phyloP scores from a whole-genome alignment of 176 grass and related monocot species.

The Cenchrus americanus region DNA sequence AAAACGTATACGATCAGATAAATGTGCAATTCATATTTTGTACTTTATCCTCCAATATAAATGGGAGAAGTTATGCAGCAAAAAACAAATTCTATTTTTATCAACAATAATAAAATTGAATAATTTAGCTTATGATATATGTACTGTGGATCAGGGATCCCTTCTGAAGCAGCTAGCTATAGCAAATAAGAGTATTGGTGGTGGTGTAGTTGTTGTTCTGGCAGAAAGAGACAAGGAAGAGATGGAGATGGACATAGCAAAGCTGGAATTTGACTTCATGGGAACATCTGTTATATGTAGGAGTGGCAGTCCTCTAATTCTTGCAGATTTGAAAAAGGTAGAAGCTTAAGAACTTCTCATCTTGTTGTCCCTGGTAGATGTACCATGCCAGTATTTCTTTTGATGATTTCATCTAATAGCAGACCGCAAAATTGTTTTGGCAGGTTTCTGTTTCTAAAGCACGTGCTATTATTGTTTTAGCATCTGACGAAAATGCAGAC shows the following conservation, averaged over 20 bases:
- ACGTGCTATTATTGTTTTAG: slow-evolving; percentile 95
- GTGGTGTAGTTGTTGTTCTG: slow-evolving; percentile 94
- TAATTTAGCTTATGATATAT: slow-evolving; percentile 1
- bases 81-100: slow-evolving; percentile 7
- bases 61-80: background rate
- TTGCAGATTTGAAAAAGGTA: slow-evolving; percentile 95
- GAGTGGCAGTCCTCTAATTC: slow-evolving; percentile 92
- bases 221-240: slow-evolving; percentile 98
- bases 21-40: background rate
- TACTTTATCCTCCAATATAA: slow-evolving; percentile 20
- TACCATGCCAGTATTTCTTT: background rate
- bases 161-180: slow-evolving; percentile 99
- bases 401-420: slow-evolving; percentile 20
- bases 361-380: slow-evolving; percentile 10
- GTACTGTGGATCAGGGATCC: slow-evolving; percentile 64
- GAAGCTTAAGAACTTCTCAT: background rate
- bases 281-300: slow-evolving; percentile 97
- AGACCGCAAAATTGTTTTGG: background rate
- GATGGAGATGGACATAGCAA: slow-evolving; percentile 98
- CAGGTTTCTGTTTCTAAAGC: slow-evolving; percentile 99
- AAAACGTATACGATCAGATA: background rate
- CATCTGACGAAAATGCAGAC: slow-evolving; percentile 97
- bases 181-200: slow-evolving; percentile 98
- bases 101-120: background rate
- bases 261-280: slow-evolving; percentile 98